Conservation (phyloP, 768 basidiomycete genomes). For the Hygrocybe punicea region DNA sequence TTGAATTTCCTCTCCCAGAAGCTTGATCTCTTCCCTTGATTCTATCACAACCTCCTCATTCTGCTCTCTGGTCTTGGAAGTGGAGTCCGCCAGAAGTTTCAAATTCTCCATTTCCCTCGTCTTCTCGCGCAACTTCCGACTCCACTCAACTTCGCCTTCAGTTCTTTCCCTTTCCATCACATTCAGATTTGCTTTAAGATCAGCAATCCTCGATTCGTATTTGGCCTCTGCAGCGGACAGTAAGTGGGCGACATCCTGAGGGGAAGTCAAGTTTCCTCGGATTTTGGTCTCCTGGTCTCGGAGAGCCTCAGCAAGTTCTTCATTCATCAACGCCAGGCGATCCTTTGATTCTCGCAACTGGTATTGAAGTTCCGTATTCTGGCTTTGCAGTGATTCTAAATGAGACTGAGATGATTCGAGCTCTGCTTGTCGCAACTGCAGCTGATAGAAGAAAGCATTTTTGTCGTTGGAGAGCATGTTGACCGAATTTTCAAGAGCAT, state of each 20-base stretch:
- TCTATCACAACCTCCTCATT: constrained; percentile 50
- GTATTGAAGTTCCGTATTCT: constrained; percentile 81
- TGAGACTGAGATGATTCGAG: constrained; percentile 78
- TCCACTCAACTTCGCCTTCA: constrained; percentile 88
- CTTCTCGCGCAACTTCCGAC: constrained; percentile 75
- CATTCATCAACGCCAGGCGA: constrained; percentile 62
- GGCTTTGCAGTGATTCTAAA: constrained; percentile 69
- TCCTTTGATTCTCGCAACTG: constrained; percentile 81
- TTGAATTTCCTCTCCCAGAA: constrained; percentile 46
- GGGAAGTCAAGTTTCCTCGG: constrained; percentile 44
- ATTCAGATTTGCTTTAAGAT: constrained; percentile 61
- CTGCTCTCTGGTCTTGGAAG: constrained; percentile 57
- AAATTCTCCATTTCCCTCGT: constrained; percentile 73
- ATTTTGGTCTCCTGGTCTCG: constrained; percentile 52
- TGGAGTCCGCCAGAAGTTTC: constrained; percentile 53
- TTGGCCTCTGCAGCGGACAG: constrained; percentile 71
- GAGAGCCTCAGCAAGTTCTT: constrained; percentile 64
- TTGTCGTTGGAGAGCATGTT: constrained; percentile 70
- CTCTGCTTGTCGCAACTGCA: constrained; percentile 87
- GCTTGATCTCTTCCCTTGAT: constrained; percentile 55
- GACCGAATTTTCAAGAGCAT: constrained; percentile 67
- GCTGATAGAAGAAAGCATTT: constrained; percentile 75
- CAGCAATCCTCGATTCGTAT: constrained; percentile 72
- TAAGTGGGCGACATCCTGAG: constrained; percentile 69
- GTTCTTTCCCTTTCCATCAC: constrained; percentile 77